Evolutionary conservation across 768 basidiomycete species (phyloP).

Genomic region (Leccinum broughii): DNA sequence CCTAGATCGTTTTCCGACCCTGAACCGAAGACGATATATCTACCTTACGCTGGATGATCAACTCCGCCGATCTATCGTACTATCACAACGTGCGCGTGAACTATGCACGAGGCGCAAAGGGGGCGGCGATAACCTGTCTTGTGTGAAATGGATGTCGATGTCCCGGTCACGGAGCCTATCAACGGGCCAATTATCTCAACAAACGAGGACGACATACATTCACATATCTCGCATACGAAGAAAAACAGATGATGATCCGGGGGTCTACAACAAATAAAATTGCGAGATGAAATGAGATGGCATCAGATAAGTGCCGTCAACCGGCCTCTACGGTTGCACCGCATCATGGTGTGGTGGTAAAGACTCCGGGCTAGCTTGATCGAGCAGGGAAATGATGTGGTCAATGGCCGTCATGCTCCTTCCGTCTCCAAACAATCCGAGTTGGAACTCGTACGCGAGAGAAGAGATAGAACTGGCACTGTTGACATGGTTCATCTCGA

Average conservation of each 20-base stretch:
- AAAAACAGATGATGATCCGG: conserved; percentile 1
- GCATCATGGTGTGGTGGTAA: neutral
- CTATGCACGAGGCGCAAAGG: too few species aligned
- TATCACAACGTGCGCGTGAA: too few species aligned
- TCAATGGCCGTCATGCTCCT: conserved; percentile 25
- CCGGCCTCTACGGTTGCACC: conserved; percentile 4
- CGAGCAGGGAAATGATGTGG: conserved; percentile 30
- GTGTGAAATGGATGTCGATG: neutral
- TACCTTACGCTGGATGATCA: neutral
- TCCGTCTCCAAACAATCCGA: conserved; percentile 28
- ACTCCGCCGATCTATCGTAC: conserved; percentile 2
- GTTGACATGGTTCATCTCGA: conserved; percentile 13
- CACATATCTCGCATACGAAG: neutral
- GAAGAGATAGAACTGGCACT: conserved; percentile 28
- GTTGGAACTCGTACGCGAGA: conserved; percentile 26
- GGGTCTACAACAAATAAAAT: neutral
- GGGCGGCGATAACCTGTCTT: neutral
- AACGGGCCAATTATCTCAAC: neutral
- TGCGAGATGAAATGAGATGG: neutral
- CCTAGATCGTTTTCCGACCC: neutral
- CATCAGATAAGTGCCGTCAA: conserved; percentile 3
- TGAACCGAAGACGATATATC: neutral
- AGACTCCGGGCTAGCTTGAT: conserved; percentile 25
- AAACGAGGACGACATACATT: conserved; percentile 9
- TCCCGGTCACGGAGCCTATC: neutral